Base-by-base conservation (phyloP, 805 yeast genomes). In the Ogataea nakhonphanomensis region DNA sequence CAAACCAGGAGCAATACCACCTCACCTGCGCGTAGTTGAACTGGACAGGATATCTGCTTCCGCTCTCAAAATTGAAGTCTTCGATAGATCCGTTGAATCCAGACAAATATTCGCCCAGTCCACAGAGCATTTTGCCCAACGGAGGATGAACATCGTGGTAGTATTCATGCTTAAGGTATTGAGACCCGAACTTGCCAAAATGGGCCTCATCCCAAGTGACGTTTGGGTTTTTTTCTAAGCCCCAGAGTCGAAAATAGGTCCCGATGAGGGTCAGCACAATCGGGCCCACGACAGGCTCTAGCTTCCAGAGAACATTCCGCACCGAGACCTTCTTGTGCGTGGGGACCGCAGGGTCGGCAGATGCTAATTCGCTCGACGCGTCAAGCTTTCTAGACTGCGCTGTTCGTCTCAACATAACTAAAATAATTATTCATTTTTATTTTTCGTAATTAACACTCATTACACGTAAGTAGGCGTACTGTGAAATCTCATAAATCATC, bases 131-230 rank as follows among this genome's bases (percentile, higher is more conserved):
- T 64, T 91, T 91, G 15, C 97, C 98, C 54, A 91, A 69, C 1
- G 99, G 99, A 35, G 99, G 99, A 65, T 91, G 99, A 25, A 91
- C 96, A 64, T 91, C 99, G 60, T 87, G 95, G 63, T 90, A 91
- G 60, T 85, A 88, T 55, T 87, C 95, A 52, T 87, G 93, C 50
- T 69, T 81, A 47, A 91, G 70, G 64, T 91, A 91, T 61, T 87
- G 83, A 9, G 96, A 82, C 24, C 97, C 98, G 61, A 91, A 91
- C 62, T 91, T 93, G 37, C 97, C 99, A 59, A 85, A 85, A 68
- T 85, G 95, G 5, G 95, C 93, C 61, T 85, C 95, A 66, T 85
- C 95, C 95, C 95, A 85, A 7, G 84, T 82, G 34, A 85, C 91
- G 39, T 69, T 71, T 36, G 74, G 61, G 43, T 79, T 72, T 24